phyloP scores from a whole-genome alignment of 2,329 filamentous ascomycete genomes.

The Pseudogymnoascus sp. region DNA sequence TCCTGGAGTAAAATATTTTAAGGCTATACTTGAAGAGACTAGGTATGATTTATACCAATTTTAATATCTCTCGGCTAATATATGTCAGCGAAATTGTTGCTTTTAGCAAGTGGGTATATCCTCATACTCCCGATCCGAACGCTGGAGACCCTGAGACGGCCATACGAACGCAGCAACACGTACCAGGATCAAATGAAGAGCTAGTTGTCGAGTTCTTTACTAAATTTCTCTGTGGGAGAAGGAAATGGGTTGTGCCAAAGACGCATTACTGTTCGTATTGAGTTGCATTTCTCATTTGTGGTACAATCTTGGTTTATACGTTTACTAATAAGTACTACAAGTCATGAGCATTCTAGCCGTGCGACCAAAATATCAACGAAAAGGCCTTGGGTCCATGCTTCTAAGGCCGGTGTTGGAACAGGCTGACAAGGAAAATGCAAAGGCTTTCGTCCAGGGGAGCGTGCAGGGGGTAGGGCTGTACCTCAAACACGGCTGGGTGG shows the following conservation, averaged over 20 bases:
- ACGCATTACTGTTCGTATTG: constrained; percentile 6
- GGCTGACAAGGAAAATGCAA: constrained; percentile 6
- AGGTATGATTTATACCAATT: neutral
- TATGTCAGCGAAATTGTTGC: neutral
- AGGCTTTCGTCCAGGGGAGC: constrained; percentile 1
- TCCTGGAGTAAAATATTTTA: constrained; percentile 4
- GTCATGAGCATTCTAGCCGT: neutral
- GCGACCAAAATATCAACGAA: constrained; percentile 3
- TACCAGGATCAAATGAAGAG: neutral
- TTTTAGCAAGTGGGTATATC: constrained; percentile 9
- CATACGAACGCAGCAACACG: neutral
- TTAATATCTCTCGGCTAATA: neutral
- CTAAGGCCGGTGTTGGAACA: neutral
- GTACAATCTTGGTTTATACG: neutral
- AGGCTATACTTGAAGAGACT: neutral
- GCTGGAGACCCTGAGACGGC: neutral
- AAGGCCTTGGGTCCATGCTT: constrained; percentile 4
- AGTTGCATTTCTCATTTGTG: neutral
- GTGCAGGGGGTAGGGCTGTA: constrained; percentile 8
- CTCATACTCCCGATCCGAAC: neutral
- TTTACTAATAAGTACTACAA: neutral
- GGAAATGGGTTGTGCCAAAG: constrained; percentile 5
- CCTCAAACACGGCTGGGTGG: constrained; percentile 8
- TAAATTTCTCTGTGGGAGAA: constrained; percentile 4
- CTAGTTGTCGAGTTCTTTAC: constrained; percentile 3